These are phyloP conservation scores for Aspergillus funiculosus DNA, from an alignment of 495 filamentous ascomycete genomes.

Conservation along the genomic window DNA sequence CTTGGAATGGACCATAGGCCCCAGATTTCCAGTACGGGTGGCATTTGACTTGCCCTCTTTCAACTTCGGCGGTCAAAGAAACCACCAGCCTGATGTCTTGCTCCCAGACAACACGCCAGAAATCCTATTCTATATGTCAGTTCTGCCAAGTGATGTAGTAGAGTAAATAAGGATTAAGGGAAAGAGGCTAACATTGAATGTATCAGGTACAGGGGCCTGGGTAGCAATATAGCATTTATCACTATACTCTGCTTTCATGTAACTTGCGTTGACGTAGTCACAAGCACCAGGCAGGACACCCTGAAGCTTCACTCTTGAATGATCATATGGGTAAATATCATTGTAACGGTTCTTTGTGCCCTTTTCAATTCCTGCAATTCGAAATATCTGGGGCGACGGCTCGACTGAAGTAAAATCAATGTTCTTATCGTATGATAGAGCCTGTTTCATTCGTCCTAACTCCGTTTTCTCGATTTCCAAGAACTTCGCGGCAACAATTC, in stretches of 20 bases:
- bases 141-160: neutral
- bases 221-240: conserved; percentile 92
- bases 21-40: conserved; percentile 86
- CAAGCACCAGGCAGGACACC: conserved; percentile 64
- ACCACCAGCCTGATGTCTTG: conserved; percentile 91
- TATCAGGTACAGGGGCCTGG: conserved; percentile 88
- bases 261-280: conserved; percentile 95
- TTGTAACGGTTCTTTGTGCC: conserved; percentile 95
- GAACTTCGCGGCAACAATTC: conserved; percentile 75
- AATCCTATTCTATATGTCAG: conserved; percentile 64
- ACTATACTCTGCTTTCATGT: conserved; percentile 69
- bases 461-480: conserved; percentile 77
- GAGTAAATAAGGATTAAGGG: neutral
- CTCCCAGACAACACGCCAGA: conserved; percentile 97
- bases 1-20: conserved; percentile 71
- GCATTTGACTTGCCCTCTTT: conserved; percentile 91
- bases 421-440: conserved; percentile 59
- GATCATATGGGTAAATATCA: conserved; percentile 95
- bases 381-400: conserved; percentile 32
- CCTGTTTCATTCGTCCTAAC: conserved; percentile 85
- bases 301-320: conserved; percentile 76
- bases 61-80: conserved; percentile 91
- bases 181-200: conserved; percentile 65
- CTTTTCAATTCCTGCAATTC: conserved; percentile 87
- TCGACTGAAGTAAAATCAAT: conserved; percentile 38